Conservation (phyloP, 2,329 filamentous ascomycete genomes). For the Cercospora sp. region DNA sequence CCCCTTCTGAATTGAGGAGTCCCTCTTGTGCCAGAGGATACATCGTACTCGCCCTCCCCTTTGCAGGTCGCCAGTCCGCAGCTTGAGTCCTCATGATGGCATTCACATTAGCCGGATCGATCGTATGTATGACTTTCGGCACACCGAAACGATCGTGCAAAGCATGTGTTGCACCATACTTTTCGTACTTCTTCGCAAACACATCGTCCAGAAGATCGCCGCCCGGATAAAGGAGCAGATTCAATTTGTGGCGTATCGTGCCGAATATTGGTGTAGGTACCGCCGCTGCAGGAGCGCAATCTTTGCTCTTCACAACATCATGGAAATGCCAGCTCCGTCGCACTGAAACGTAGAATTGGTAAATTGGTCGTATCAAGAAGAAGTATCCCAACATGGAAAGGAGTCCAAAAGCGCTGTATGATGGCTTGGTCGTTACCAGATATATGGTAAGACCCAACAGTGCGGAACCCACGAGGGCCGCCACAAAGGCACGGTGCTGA, state of each 20-base stretch:
- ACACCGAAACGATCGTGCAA: constrained; percentile 20
- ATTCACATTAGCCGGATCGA: constrained; percentile 27
- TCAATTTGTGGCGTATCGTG: constrained; percentile 26
- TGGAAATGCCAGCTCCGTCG: constrained; percentile 1
- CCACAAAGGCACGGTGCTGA: neutral
- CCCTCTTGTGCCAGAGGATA: constrained; percentile 28
- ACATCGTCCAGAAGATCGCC: constrained; percentile 27
- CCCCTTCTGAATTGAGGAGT: constrained; percentile 26
- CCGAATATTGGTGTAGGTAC: constrained; percentile 21
- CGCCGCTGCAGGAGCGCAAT: constrained; percentile 13
- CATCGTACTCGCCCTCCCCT: constrained; percentile 24
- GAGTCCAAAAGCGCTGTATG: neutral
- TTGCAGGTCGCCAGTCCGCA: constrained; percentile 23
- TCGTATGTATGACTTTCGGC: constrained; percentile 26
- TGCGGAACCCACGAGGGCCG: constrained; percentile 1
- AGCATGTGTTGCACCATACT: constrained; percentile 26
- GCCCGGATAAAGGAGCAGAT: constrained; percentile 20
- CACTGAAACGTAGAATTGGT: neutral
- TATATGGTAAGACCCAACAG: neutral
- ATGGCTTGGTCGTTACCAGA: neutral
- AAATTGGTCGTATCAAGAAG: neutral
- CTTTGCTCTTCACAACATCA: constrained; percentile 11
- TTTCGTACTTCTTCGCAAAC: constrained; percentile 25
- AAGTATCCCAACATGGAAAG: neutral
- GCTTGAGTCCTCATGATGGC: constrained; percentile 22